phyloP scores from a whole-genome alignment of 1,139 yeast species.

The Magnusiomyces magnusii region DNA sequence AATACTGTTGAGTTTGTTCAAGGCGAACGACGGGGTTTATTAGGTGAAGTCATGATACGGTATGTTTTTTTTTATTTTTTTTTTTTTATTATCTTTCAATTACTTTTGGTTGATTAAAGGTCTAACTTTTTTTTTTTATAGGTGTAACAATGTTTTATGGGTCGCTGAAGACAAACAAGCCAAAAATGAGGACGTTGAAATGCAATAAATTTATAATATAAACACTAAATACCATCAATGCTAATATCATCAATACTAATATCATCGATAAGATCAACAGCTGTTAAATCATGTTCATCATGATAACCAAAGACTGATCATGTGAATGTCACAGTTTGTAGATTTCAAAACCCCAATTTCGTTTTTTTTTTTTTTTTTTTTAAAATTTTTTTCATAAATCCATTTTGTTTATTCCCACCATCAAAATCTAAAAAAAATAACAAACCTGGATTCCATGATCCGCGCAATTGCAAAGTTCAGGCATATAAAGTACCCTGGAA shows the following conservation, averaged over 20 bases:
- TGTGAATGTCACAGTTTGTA: background rate
- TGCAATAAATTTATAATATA: background rate
- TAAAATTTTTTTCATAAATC: background rate
- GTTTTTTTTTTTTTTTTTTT: too few relatives aligned
- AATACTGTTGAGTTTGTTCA: constrained; percentile 57
- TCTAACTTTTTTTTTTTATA: constrained; percentile 11
- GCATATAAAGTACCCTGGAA: background rate
- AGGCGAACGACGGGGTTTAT: constrained; percentile 47
- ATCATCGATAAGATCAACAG: background rate
- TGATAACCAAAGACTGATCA: too few relatives aligned
- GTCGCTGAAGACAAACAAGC: constrained; percentile 26
- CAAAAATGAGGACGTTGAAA: background rate
- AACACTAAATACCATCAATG: too few relatives aligned
- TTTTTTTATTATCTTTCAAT: constrained; percentile 18
- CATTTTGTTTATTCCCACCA: too few relatives aligned
- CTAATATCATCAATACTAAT: too few relatives aligned
- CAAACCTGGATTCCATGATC: background rate
- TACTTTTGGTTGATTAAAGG: background rate
- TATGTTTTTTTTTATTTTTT: constrained; percentile 32
- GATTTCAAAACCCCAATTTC: background rate
- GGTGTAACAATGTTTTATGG: constrained; percentile 42
- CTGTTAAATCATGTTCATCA: too few relatives aligned
- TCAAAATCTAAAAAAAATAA: too few relatives aligned
- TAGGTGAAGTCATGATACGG: constrained; percentile 82
- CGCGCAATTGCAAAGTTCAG: background rate